Percentiles rank a stretch among this genome's conserved stretches.
phyloP scores from a whole-genome alignment of 495 filamentous ascomycete species.

The Jackrogersella multiformis region DNA sequence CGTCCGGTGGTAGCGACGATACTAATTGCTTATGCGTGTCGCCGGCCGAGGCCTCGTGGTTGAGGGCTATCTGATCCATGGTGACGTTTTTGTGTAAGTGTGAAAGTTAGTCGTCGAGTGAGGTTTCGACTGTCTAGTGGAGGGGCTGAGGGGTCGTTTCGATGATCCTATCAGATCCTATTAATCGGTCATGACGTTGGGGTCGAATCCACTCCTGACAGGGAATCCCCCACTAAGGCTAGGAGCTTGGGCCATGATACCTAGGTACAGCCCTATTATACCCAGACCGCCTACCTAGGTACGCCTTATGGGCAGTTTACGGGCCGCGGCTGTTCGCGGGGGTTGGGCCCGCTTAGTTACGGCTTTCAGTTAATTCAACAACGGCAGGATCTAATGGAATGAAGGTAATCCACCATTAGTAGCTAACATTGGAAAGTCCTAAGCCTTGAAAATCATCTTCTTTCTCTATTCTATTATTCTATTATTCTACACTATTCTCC shows the following conservation, averaged over 20 bases:
- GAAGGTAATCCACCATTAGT: too few species aligned
- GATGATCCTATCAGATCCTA: conserved; percentile 21
- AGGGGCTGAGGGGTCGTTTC: conserved; percentile 11
- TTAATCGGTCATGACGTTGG: conserved; percentile 20
- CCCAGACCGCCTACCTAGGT: too few species aligned
- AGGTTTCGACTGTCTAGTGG: conserved; percentile 7
- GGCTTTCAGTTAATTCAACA: conserved; percentile 21
- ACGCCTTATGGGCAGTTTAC: background rate
- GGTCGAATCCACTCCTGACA: background rate
- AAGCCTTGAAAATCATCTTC: too few species aligned
- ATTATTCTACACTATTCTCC: too few species aligned
- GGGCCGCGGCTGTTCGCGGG: conserved; percentile 38
- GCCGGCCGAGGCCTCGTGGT: conserved; percentile 77
- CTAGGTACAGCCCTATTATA: background rate
- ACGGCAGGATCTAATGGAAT: conserved; percentile 25
- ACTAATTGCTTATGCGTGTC: conserved; percentile 75
- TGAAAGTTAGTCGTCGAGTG: conserved; percentile 11
- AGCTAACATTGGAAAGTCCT: conserved; percentile 3
- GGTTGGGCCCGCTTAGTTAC: conserved; percentile 33
- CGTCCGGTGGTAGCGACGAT: conserved; percentile 77
- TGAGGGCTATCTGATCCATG: conserved; percentile 68
- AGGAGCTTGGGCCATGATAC: conserved; percentile 34
- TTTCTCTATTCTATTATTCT: too few species aligned
- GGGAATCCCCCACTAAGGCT: conserved; percentile 19
- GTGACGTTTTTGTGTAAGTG: conserved; percentile 1